These are phyloP conservation scores for Lactifluus rugatus DNA, from an alignment of 768 basidiomycete genomes.

Conservation along the genomic window DNA sequence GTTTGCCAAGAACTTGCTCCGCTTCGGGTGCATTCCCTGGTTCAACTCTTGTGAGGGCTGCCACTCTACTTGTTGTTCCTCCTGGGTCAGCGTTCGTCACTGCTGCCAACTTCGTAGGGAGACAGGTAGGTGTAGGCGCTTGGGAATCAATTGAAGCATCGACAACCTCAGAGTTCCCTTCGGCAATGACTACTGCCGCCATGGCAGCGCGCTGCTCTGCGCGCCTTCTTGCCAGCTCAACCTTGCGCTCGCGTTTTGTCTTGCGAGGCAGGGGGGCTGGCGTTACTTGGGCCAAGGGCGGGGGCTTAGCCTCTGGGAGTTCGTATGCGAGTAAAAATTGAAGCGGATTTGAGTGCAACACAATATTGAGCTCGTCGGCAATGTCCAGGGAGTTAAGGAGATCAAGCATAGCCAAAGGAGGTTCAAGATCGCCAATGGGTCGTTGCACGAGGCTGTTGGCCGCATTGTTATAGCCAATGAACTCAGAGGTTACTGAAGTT, in stretches of 20 bases:
- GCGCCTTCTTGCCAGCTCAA: slow-evolving; percentile 8
- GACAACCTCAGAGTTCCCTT: slow-evolving; percentile 20
- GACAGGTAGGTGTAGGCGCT: slow-evolving; percentile 34
- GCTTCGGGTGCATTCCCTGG: neutral
- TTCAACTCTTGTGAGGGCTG: neutral
- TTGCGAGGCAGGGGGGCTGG: slow-evolving; percentile 31
- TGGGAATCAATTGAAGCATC: slow-evolving; percentile 38
- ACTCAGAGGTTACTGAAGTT: slow-evolving; percentile 9
- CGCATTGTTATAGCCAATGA: neutral
- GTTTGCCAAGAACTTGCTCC: slow-evolving; percentile 14
- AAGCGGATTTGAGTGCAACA: slow-evolving; percentile 50
- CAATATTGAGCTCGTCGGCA: slow-evolving; percentile 42
- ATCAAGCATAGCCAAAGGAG: slow-evolving; percentile 46
- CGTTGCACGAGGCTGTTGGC: neutral
- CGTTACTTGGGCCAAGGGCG: slow-evolving; percentile 44
- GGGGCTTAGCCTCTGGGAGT: slow-evolving; percentile 50
- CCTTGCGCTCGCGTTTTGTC: slow-evolving; percentile 15
- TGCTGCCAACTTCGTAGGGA: neutral
- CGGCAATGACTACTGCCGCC: neutral
- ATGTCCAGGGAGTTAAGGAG: slow-evolving; percentile 50
- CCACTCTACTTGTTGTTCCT: neutral
- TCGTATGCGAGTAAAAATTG: slow-evolving; percentile 61
- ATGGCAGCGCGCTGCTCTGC: neutral
- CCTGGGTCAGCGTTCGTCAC: neutral
- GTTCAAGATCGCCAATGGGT: slow-evolving; percentile 64